Evolutionary conservation across 371 early-diverging fungal genomes (phyloP).

Genomic region (Mucor racemosus): DNA sequence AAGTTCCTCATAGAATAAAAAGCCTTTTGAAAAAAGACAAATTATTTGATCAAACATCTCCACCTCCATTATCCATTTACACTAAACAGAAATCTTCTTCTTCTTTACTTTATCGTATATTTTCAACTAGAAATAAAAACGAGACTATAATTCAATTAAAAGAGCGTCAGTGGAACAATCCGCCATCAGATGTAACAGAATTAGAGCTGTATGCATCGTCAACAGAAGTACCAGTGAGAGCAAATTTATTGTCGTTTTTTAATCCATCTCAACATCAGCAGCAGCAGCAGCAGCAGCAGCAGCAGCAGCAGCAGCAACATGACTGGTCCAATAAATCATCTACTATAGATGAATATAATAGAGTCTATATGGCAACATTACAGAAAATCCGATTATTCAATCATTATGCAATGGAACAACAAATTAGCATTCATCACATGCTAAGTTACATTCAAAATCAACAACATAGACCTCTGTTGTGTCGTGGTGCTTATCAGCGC

Average conservation of each 20-base stretch:
- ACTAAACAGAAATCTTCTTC: slow-evolving; percentile 12
- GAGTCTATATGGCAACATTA: slow-evolving; percentile 17
- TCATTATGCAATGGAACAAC: slow-evolving; percentile 23
- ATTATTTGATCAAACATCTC: neutral
- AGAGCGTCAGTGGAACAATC: slow-evolving; percentile 13
- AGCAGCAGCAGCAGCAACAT: slow-evolving; percentile 8
- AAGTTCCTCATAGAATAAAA: slow-evolving; percentile 18
- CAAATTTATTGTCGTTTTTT: slow-evolving; percentile 15
- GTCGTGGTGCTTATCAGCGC: slow-evolving; percentile 6
- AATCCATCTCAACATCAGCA: neutral
- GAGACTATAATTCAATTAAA: slow-evolving; percentile 6
- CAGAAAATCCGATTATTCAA: slow-evolving; percentile 6
- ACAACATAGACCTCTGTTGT: neutral
- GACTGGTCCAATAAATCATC: slow-evolving; percentile 4
- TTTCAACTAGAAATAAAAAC: slow-evolving; percentile 13
- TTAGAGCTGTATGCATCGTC: neutral
- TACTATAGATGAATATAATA: slow-evolving; percentile 1
- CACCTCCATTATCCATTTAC: slow-evolving; percentile 5
- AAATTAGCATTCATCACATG: slow-evolving; percentile 10
- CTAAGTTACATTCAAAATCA: neutral
- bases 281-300: slow-evolving; percentile 5
- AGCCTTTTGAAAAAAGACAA: slow-evolving; percentile 13
- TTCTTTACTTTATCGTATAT: slow-evolving; percentile 17
- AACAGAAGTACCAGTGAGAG: slow-evolving; percentile 15
- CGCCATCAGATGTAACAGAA: neutral